Evolutionary conservation across 2,329 filamentous ascomycete genomes (phyloP).

Genomic region (Hymenoscyphus fructigenus): DNA sequence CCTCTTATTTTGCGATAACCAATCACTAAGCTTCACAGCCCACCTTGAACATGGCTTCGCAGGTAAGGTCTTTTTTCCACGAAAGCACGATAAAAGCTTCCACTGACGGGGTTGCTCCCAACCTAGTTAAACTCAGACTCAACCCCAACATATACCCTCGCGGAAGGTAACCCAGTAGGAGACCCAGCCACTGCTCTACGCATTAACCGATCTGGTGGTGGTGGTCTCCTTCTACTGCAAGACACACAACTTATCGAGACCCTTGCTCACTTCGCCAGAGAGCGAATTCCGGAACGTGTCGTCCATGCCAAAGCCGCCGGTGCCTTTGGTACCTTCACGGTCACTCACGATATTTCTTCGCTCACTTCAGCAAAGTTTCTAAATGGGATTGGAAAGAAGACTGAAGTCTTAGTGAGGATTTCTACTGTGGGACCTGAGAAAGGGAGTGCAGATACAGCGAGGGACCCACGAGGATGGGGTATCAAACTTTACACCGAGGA

Average conservation of each 20-base stretch:
- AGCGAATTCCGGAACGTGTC: slow-evolving; percentile 52
- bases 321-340: slow-evolving; percentile 51
- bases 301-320: slow-evolving; percentile 61
- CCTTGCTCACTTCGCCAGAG: slow-evolving; percentile 52
- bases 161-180: slow-evolving; percentile 29
- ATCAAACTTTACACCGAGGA: slow-evolving; percentile 53
- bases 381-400: slow-evolving; percentile 52
- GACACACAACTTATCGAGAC: slow-evolving; percentile 65
- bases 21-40: neutral
- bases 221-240: slow-evolving; percentile 58
- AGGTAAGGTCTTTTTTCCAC: slow-evolving; percentile 10
- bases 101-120: neutral
- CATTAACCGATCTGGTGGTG: slow-evolving; percentile 18
- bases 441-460: slow-evolving; percentile 47
- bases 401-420: slow-evolving; percentile 46
- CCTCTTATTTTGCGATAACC: neutral
- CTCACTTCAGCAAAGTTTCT: slow-evolving; percentile 56
- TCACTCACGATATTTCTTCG: slow-evolving; percentile 57
- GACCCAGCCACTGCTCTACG: slow-evolving; percentile 18
- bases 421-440: slow-evolving; percentile 47
- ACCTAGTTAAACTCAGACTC: slow-evolving; percentile 10
- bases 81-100: neutral
- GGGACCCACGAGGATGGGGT: slow-evolving; percentile 50
- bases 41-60: slow-evolving; percentile 15
- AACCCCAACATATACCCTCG: slow-evolving; percentile 31